Evolutionary conservation across 2,329 filamentous ascomycete species (phyloP), one percentile per base, ranked within the genome.

Genomic region (Monilinia polystroma): DNA sequence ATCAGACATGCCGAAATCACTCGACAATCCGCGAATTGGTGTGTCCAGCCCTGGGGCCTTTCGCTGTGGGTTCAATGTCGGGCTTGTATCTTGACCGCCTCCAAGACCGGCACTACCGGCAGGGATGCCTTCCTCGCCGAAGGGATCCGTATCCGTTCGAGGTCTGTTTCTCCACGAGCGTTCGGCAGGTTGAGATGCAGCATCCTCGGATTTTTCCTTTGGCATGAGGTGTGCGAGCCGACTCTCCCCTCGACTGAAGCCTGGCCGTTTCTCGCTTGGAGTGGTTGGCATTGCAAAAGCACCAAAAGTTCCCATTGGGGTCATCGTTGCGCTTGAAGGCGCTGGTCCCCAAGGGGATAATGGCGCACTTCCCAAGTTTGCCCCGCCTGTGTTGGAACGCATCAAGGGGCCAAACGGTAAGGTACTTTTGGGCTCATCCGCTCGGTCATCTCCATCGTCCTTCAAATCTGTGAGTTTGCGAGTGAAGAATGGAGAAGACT

Each of bases 301-400:
- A 14, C 94, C 94, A 78, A 99, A 99, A 29, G 89, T 89, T 45
- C 94, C 93, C 82, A 93, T 90, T 2, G 88, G 86, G 8, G 88
- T 84, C 72, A 91, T 87, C 16, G 86, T 84, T 54, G 88, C 81
- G 85, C 86, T 90, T 11, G 70, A 58, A 4, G 75, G 73, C 10
- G 78, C 72, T 23, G 77, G 71, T 35, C 79, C 79, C 82, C 83
- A 84, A 1, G 82, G 78, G 14, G 82, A 81, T n/a, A 78, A 66
- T 54, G 75, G 74, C 29, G 80, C 80, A 70, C 84, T 81, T 4
- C 76, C 79, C 1, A 76, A 65, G 8, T 80, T 73, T 41, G 77
- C 79, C n/a, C 82, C 81, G 8, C 80, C 78, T 41, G 85, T 86
- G 70, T 84, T 87, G 72, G 80, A 82, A 49, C 87, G 83, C 69